These are phyloP conservation scores for Salicornia ramosissima DNA, from an alignment of 148 eudicot species.

Conservation along the genomic window DNA sequence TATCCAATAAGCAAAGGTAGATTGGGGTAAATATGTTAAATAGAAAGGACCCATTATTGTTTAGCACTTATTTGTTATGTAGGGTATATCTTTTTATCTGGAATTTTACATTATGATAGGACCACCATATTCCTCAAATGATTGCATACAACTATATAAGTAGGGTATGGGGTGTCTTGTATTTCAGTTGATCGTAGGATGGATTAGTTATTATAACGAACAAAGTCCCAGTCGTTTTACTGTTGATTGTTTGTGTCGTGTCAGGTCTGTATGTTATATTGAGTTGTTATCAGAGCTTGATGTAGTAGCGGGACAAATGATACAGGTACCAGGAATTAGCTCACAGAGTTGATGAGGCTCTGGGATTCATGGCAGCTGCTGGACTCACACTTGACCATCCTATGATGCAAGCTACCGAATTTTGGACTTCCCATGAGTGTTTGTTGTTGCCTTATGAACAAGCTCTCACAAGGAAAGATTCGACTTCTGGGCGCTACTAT, in stretches of 20 bases:
- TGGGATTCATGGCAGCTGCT: conserved; percentile 95
- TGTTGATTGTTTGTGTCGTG: background rate
- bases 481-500: conserved; percentile 80
- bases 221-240: background rate
- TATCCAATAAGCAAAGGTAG: no score
- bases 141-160: background rate
- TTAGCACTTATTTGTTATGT: background rate
- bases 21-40: no score
- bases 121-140: background rate
- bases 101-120: background rate
- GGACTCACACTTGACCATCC: conserved; percentile 89
- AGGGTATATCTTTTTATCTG: background rate
- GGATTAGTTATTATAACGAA: no score
- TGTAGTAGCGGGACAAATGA: background rate
- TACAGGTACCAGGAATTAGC: conserved; percentile 87
- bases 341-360: conserved; percentile 85
- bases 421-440: conserved; percentile 97
- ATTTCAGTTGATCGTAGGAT: no score
- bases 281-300: background rate
- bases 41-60: no score
- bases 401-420: conserved; percentile 76
- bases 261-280: background rate
- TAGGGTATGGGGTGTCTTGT: background rate
- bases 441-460: conserved; percentile 88
- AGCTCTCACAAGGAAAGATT: conserved; percentile 76